phyloP scores from a whole-genome alignment of 2,329 filamentous ascomycete genomes.

The Colletotrichum musae region DNA sequence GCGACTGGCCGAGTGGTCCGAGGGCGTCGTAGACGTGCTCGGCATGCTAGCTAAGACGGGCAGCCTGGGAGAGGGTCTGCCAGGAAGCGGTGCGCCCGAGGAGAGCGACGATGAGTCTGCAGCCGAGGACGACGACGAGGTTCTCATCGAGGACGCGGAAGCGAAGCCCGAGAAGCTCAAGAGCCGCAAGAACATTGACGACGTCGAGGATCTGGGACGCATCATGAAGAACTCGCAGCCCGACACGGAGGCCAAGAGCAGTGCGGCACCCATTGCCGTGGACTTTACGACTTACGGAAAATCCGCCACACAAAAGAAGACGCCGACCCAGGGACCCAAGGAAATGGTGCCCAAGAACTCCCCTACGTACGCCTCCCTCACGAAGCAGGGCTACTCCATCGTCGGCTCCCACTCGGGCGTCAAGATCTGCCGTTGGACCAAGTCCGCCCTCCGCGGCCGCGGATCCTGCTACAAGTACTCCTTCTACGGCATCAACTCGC shows the following conservation, averaged over 20 bases:
- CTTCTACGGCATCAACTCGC: slow-evolving; percentile 96
- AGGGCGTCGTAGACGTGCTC: slow-evolving; percentile 81
- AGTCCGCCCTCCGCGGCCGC: slow-evolving; percentile 92
- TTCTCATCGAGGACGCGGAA: slow-evolving; percentile 62
- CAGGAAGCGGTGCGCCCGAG: slow-evolving; percentile 84
- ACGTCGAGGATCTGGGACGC: slow-evolving; percentile 86
- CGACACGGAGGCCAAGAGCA: slow-evolving; percentile 47
- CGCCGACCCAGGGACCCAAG: slow-evolving; percentile 70
- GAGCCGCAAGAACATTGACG: slow-evolving; percentile 69
- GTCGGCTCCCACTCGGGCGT: slow-evolving; percentile 96
- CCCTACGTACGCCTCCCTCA: slow-evolving; percentile 89
- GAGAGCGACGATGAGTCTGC: slow-evolving; percentile 87
- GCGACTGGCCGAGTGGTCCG: slow-evolving; percentile 82
- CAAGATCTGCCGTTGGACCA: slow-evolving; percentile 99
- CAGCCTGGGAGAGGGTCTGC: slow-evolving; percentile 74
- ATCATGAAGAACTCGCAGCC: slow-evolving; percentile 68
- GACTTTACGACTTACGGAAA: slow-evolving; percentile 86
- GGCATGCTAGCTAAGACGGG: slow-evolving; percentile 73
- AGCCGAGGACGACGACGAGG: slow-evolving; percentile 70
- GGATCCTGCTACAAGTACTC: slow-evolving; percentile 98
- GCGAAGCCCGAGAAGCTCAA: slow-evolving; percentile 60
- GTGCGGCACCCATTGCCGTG: slow-evolving; percentile 73
- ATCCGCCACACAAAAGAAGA: slow-evolving; percentile 58
- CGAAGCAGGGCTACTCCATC: slow-evolving; percentile 96
- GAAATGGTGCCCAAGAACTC: slow-evolving; percentile 96